Conservation (phyloP, 208 protist genomes). For the Kentomonas sorsogonicus region DNA sequence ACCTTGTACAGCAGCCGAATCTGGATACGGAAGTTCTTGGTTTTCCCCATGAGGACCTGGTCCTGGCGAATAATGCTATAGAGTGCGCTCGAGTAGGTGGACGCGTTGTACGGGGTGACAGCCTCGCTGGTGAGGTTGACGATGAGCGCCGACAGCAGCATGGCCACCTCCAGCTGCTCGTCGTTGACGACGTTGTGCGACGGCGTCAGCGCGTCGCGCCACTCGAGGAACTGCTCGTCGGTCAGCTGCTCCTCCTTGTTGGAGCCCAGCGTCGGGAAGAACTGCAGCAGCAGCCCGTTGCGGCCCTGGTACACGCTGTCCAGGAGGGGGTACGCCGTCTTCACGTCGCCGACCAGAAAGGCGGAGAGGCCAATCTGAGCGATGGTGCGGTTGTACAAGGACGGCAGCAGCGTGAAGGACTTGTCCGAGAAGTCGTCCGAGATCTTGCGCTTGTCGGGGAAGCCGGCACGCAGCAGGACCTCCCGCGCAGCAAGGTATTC, state of each 20-base stretch:
- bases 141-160: conserved; percentile 71
- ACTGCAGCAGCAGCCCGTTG: conserved; percentile 63
- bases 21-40: no score
- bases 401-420: conserved; percentile 32
- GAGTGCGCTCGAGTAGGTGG: conserved; percentile 42
- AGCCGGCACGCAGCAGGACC: conserved; percentile 56
- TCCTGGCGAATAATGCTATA: conserved; percentile 24
- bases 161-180: conserved; percentile 63
- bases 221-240: conserved; percentile 44
- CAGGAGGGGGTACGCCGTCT: conserved; percentile 58
- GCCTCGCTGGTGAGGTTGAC: conserved; percentile 69
- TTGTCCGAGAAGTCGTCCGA: conserved; percentile 10
- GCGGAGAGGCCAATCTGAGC: conserved; percentile 77
- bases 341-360: conserved; percentile 61
- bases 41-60: no score
- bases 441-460: conserved; percentile 28
- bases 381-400: conserved; percentile 75
- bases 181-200: conserved; percentile 55
- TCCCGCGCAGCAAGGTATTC: conserved; percentile 72
- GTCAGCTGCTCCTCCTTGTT: conserved; percentile 22
- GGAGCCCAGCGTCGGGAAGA: conserved; percentile 26
- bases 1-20: no score
- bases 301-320: conserved; percentile 43
- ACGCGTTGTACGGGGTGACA: conserved; percentile 65
- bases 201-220: conserved; percentile 52